phyloP scores from a whole-genome alignment of 257 asterid genomes.

The Petunia secreta region DNA sequence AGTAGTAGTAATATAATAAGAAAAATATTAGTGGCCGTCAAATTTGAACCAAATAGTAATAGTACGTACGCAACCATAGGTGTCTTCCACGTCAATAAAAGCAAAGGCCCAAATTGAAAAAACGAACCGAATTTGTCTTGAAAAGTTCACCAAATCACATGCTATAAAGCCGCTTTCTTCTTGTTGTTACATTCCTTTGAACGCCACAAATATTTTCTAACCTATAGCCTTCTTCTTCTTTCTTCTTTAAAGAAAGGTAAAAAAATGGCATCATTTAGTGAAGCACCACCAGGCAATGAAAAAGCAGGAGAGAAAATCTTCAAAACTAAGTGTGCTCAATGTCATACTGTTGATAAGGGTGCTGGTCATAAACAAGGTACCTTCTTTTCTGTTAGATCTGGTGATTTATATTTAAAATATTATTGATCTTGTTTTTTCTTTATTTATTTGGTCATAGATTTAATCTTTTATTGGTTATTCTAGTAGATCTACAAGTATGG shows the following conservation, averaged over 20 bases:
- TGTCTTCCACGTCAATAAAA: neutral
- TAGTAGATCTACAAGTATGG: neutral
- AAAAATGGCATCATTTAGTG: conserved; percentile 64
- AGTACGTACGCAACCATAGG: neutral
- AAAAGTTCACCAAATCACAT: neutral
- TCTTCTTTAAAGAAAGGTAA: neutral
- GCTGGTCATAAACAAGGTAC: conserved; percentile 92
- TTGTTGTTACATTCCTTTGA: no score
- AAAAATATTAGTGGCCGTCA: neutral
- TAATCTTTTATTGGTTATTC: neutral
- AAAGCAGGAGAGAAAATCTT: conserved; percentile 77
- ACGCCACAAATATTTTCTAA: neutral
- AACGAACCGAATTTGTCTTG: neutral
- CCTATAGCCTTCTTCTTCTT: neutral
- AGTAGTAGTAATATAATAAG: no score
- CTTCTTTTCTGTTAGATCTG: neutral
- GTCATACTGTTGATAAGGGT: conserved; percentile 87
- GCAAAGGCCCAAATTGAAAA: neutral
- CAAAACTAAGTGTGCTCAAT: conserved; percentile 83
- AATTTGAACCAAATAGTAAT: neutral
- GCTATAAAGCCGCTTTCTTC: neutral
- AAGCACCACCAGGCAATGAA: conserved; percentile 68
- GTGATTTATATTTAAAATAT: neutral
- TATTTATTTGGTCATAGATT: neutral
- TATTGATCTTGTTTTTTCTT: no score